Evolutionary conservation across 169 alveolate species (phyloP).

Genomic region (Cyclospora cayetanensis): DNA sequence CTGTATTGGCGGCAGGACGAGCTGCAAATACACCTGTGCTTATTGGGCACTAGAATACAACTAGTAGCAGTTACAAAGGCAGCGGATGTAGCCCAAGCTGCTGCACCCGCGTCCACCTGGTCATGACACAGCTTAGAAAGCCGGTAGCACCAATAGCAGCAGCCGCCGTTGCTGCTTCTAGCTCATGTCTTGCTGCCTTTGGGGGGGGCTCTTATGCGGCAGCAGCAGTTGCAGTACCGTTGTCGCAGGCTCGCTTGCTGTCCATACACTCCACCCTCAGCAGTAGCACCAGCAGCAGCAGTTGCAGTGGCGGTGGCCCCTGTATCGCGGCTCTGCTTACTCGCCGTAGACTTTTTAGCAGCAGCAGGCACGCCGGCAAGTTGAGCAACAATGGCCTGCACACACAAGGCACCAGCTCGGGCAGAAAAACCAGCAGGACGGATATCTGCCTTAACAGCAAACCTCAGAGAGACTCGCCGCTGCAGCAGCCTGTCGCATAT

Average conservation of each 20-base stretch:
- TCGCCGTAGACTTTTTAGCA: neutral
- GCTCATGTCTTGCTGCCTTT: neutral
- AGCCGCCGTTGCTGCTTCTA: neutral
- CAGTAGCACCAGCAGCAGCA: slow-evolving; percentile 14
- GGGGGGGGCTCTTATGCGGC: neutral
- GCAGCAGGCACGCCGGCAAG: slow-evolving; percentile 2
- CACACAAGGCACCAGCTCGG: too few relatives aligned
- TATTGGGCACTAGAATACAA: too few relatives aligned
- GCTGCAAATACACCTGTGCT: too few relatives aligned
- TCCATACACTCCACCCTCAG: too few relatives aligned
- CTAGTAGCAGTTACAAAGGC: neutral
- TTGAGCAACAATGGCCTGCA: neutral
- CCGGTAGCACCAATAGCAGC: neutral
- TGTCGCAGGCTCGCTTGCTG: too few relatives aligned
- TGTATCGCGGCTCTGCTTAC: neutral
- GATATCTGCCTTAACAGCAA: neutral
- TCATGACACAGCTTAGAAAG: neutral
- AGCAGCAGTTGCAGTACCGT: too few relatives aligned
- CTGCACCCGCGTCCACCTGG: neutral
- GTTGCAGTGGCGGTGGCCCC: neutral
- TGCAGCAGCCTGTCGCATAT: neutral
- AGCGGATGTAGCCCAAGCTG: neutral
- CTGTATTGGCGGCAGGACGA: too few relatives aligned
- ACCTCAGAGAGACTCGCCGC: neutral
- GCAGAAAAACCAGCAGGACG: too few relatives aligned